Conservation (phyloP, 768 basidiomycete species). For the Rubroboletus pulcherrimus region DNA sequence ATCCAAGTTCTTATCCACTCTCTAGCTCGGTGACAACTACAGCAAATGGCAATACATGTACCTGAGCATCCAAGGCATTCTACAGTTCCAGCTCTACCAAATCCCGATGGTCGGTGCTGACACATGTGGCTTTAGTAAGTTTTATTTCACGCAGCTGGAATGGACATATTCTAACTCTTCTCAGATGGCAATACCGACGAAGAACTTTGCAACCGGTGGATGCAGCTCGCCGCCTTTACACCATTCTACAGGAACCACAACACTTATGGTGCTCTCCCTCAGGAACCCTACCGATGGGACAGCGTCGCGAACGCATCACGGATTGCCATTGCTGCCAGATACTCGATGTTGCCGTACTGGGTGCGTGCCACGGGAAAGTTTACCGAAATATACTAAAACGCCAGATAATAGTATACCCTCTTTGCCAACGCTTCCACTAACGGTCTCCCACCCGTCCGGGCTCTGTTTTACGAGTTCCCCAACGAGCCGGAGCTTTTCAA, state of each 20-base stretch:
- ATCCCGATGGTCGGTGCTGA: slow-evolving; percentile 84
- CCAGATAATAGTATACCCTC: slow-evolving; percentile 53
- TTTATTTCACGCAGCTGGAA: background rate
- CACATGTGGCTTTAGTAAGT: slow-evolving; percentile 38
- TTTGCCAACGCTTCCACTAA: slow-evolving; percentile 63
- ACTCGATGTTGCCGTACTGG: slow-evolving; percentile 77
- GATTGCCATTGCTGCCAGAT: slow-evolving; percentile 66
- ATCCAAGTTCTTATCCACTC: background rate
- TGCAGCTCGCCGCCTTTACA: slow-evolving; percentile 78
- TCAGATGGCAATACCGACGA: slow-evolving; percentile 62
- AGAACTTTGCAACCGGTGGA: slow-evolving; percentile 82
- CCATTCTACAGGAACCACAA: slow-evolving; percentile 86
- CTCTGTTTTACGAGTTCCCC: slow-evolving; percentile 78
- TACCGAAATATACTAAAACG: background rate
- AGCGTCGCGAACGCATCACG: slow-evolving; percentile 72
- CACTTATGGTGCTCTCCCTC: slow-evolving; percentile 57
- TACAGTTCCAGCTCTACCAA: slow-evolving; percentile 83
- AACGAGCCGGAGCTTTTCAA: slow-evolving; percentile 60
- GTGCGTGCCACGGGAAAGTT: slow-evolving; percentile 34
- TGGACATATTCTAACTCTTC: background rate
- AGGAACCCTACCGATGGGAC: slow-evolving; percentile 81
- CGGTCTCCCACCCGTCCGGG: slow-evolving; percentile 69
- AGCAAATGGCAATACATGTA: slow-evolving; percentile 73
- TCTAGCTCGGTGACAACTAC: slow-evolving; percentile 71
- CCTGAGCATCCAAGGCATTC: slow-evolving; percentile 66